Conservation (phyloP, 352 stramenopile species). For the Phytophthora foliorum region DNA sequence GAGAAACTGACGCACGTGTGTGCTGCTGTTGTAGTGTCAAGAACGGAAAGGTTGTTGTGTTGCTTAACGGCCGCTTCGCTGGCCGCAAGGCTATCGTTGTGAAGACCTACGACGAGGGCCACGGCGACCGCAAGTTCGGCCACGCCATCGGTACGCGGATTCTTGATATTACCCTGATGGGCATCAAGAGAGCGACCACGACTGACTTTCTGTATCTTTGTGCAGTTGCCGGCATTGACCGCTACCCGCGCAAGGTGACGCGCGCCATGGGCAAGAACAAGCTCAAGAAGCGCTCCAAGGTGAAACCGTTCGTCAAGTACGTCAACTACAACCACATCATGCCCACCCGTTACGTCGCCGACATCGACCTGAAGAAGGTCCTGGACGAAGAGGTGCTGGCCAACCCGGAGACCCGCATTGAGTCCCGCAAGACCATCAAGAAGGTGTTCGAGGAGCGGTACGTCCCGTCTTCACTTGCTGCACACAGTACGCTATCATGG, state of each 20-base stretch:
- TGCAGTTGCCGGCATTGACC: conserved; percentile 95
- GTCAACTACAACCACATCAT: conserved; percentile 99
- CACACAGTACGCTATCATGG: neutral
- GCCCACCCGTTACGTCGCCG: conserved; percentile 98
- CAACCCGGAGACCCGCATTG: conserved; percentile 85
- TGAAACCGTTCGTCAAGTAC: conserved; percentile 99
- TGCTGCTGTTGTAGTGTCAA: conserved; percentile 88
- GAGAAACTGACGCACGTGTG: conserved; percentile 21
- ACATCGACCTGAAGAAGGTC: conserved; percentile 99
- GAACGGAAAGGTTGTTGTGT: conserved; percentile 99
- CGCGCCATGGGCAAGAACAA: conserved; percentile 97
- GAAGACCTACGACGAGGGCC: conserved; percentile 98
- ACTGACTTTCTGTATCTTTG: conserved; percentile 16
- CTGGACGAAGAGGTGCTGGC: conserved; percentile 91
- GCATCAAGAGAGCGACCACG: neutral
- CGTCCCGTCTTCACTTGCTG: conserved; percentile 21
- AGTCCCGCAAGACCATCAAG: conserved; percentile 99
- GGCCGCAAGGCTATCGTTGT: conserved; percentile 99
- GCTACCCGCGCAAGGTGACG: conserved; percentile 98
- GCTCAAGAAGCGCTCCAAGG: conserved; percentile 97
- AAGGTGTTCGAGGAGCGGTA: conserved; percentile 99
- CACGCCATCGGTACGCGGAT: conserved; percentile 92
- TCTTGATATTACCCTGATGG: no score
- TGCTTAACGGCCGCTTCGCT: conserved; percentile 98
- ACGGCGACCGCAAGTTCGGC: conserved; percentile 96